phyloP scores from a whole-genome alignment of 306 rosid genomes.

The Gillenia trifoliata region DNA sequence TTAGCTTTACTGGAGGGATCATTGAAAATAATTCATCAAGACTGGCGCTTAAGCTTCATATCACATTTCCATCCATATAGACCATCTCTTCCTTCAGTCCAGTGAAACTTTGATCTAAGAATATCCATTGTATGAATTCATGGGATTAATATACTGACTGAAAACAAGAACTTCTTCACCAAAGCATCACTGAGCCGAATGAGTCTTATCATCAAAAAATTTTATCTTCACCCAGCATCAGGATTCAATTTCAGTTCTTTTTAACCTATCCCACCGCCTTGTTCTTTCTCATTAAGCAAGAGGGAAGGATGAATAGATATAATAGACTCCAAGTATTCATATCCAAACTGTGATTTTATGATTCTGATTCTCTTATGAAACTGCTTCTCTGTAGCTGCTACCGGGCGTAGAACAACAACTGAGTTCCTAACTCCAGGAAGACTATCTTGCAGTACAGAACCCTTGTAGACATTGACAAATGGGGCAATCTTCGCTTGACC shows the following conservation, averaged over 20 bases:
- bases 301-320: constrained; percentile 59
- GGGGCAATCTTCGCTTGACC: constrained; percentile 31
- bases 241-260: constrained; percentile 17
- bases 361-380: constrained; percentile 1
- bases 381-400: constrained; percentile 23
- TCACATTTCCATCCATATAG: constrained; percentile 39
- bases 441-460: constrained; percentile 39
- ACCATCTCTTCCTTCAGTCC: constrained; percentile 48
- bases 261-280: constrained; percentile 5
- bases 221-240: constrained; percentile 44
- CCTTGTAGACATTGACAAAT: constrained; percentile 46
- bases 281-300: neutral
- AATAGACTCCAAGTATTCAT: constrained; percentile 37
- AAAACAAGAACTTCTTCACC: constrained; percentile 61
- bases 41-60: constrained; percentile 39
- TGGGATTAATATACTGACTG: constrained; percentile 47
- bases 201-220: constrained; percentile 45
- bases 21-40: constrained; percentile 42
- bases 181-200: constrained; percentile 29
- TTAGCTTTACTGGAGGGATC: constrained; percentile 37
- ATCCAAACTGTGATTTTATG: constrained; percentile 2
- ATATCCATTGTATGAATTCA: constrained; percentile 28
- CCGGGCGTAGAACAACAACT: constrained; percentile 20
- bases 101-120: constrained; percentile 32
- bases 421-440: constrained; percentile 56